phyloP scores from a whole-genome alignment of 2,329 filamentous ascomycete genomes.

The Diplodia corticola region DNA sequence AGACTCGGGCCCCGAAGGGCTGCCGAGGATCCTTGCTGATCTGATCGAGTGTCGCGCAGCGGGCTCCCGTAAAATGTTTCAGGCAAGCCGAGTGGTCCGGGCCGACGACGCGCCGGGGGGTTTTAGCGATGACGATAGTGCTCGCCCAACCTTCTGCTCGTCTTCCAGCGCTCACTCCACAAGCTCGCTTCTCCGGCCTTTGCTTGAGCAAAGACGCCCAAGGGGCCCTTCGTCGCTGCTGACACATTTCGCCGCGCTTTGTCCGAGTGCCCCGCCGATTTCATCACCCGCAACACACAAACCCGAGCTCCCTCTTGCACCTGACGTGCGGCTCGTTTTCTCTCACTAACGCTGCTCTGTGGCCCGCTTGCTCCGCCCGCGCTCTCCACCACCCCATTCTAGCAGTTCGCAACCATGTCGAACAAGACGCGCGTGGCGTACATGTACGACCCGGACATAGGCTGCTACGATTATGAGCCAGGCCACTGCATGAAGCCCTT shows the following conservation, averaged over 20 bases:
- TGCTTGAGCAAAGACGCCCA: background rate
- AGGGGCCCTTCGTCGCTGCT: background rate
- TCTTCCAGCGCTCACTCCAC: background rate
- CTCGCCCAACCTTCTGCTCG: background rate
- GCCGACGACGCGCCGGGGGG: conserved; percentile 12
- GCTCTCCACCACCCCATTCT: background rate
- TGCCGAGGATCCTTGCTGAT: background rate
- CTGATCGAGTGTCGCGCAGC: conserved; percentile 7
- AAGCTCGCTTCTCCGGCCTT: conserved; percentile 14
- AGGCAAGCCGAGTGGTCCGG: conserved; percentile 14
- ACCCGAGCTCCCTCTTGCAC: background rate
- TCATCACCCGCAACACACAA: background rate
- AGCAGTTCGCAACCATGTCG: conserved; percentile 11
- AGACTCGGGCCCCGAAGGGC: too few species aligned
- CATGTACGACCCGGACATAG: conserved; percentile 81
- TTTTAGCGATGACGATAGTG: conserved; percentile 11
- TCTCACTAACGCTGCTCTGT: background rate
- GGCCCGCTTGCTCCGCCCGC: background rate
- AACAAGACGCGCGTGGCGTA: conserved; percentile 22
- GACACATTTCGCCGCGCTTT: conserved; percentile 17
- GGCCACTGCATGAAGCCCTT: conserved; percentile 99
- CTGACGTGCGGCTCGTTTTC: conserved; percentile 1
- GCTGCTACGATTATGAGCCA: conserved; percentile 94
- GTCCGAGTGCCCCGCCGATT: conserved; percentile 7
- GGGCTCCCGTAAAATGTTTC: conserved; percentile 4